Evolutionary conservation across 2,329 filamentous ascomycete species (phyloP).

Genomic region (Fusarium piperis): DNA sequence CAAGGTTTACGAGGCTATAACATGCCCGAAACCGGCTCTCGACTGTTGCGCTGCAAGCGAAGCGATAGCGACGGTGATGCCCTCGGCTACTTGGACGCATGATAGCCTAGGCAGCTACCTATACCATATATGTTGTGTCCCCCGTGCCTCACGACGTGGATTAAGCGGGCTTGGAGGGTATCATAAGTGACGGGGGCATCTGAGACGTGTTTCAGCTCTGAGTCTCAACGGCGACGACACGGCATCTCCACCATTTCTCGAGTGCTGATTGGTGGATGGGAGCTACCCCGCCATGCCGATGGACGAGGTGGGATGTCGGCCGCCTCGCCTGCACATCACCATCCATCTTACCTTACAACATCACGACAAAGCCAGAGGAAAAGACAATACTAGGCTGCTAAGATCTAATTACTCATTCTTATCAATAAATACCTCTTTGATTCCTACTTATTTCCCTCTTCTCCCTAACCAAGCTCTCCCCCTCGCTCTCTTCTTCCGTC

Average conservation of each 20-base stretch:
- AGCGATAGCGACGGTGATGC: neutral
- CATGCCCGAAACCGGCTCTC: neutral
- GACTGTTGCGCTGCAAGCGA: neutral
- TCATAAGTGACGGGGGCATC: conserved; percentile 28
- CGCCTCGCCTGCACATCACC: conserved; percentile 19
- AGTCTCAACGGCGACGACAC: conserved; percentile 14
- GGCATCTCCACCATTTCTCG: neutral
- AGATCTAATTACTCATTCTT: neutral
- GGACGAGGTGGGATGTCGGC: conserved; percentile 7
- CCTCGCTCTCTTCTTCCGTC: neutral
- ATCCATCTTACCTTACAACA: conserved; percentile 14
- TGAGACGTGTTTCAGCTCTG: conserved; percentile 38
- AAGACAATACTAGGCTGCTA: neutral
- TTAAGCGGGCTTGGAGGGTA: conserved; percentile 1
- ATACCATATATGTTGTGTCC: neutral
- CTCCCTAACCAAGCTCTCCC: neutral
- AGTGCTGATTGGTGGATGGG: conserved; percentile 4
- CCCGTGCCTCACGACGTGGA: neutral
- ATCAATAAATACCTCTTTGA: neutral
- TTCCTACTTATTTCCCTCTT: neutral
- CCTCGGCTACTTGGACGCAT: neutral
- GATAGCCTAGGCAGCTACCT: neutral
- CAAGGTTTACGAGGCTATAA: neutral
- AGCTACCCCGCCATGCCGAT: conserved; percentile 35
- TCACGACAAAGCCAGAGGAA: neutral